Conservation (phyloP, 2,329 filamentous ascomycete genomes). For the Ascochyta fabae region DNA sequence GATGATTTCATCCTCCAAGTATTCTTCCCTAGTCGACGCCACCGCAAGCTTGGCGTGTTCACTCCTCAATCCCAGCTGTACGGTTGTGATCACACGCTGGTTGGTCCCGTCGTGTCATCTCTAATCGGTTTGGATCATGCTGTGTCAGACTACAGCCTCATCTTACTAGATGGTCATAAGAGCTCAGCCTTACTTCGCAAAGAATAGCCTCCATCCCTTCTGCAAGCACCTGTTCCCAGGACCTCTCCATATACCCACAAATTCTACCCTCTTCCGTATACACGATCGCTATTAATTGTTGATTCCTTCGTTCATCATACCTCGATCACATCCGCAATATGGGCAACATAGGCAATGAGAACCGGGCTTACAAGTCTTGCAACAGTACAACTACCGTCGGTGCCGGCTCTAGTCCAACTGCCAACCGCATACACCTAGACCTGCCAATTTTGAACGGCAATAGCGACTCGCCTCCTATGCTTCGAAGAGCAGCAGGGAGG, state of each 20-base stretch:
- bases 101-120: not conserved
- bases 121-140: not conserved
- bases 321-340: constrained; percentile 9
- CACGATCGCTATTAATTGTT: not conserved
- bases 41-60: constrained; percentile 7
- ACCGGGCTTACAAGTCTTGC: constrained; percentile 34
- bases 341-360: constrained; percentile 35
- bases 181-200: not conserved
- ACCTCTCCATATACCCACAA: not conserved
- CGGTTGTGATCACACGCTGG: not conserved
- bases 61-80: constrained; percentile 1
- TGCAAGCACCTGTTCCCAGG: not conserved
- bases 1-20: not conserved
- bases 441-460: constrained; percentile 37
- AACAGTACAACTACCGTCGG: constrained; percentile 26
- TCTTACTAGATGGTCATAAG: not conserved
- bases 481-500: constrained; percentile 42
- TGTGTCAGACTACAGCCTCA: constrained; percentile 1
- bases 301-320: not conserved
- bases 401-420: constrained; percentile 5
- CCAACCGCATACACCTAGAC: constrained; percentile 43
- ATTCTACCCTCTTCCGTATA: not conserved
- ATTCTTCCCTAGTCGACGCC: constrained; percentile 3
- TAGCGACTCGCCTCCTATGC: constrained; percentile 32
- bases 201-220: not conserved